Conservation (phyloP, 2,329 filamentous ascomycete genomes). For the Penicillium psychrosexuale region DNA sequence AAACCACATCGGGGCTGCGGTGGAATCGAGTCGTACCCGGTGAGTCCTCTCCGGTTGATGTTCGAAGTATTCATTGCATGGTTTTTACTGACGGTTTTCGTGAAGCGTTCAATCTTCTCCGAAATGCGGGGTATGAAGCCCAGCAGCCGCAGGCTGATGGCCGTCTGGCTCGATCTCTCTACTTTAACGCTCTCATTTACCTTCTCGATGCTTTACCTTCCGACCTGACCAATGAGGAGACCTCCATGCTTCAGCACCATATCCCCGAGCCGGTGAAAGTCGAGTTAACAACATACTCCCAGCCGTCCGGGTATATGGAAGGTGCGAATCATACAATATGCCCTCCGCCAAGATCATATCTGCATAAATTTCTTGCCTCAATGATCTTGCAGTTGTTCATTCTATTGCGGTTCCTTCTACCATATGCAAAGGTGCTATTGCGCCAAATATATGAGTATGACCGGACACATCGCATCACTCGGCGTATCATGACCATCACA, state of each 20-base stretch:
- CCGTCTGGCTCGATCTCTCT: constrained; percentile 34
- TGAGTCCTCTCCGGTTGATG: constrained; percentile 8
- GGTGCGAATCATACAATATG: neutral
- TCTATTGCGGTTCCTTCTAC: constrained; percentile 58
- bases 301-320: neutral
- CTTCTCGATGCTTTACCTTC: constrained; percentile 36
- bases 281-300: constrained; percentile 9
- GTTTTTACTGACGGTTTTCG: constrained; percentile 1
- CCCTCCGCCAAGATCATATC: constrained; percentile 42
- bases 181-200: constrained; percentile 39
- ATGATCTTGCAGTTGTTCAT: constrained; percentile 59
- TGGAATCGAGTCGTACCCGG: constrained; percentile 38
- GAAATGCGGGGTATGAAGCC: constrained; percentile 36
- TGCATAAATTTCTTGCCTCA: constrained; percentile 59
- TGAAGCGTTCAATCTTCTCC: constrained; percentile 37
- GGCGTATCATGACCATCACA: constrained; percentile 53
- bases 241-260: constrained; percentile 25
- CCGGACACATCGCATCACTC: constrained; percentile 62
- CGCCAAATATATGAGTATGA: constrained; percentile 60
- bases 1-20: constrained; percentile 31
- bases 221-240: constrained; percentile 32
- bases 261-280: constrained; percentile 25
- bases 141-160: constrained; percentile 32
- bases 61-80: neutral
- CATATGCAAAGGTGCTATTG: constrained; percentile 57